Evolutionary conservation across 2,329 filamentous ascomycete species (phyloP).

Genomic region (Dothiorella sarmentorum): DNA sequence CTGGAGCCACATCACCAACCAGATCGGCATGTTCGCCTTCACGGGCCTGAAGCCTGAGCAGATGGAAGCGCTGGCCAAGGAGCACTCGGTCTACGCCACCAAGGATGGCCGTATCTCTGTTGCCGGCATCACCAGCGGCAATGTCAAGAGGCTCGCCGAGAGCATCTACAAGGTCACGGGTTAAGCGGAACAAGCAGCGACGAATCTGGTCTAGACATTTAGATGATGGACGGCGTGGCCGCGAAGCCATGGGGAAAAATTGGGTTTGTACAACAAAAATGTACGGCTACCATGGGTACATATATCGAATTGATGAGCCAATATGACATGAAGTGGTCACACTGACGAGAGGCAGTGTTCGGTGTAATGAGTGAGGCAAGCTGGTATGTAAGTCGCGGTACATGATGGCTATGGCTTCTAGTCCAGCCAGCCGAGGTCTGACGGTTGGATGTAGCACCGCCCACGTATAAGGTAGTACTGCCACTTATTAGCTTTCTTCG

Average conservation of each 20-base stretch:
- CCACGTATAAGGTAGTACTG: no score
- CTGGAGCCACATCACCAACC: conserved; percentile 96
- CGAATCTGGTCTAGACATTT: neutral
- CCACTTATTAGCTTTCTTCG: no score
- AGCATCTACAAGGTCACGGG: conserved; percentile 81
- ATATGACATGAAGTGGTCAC: no score
- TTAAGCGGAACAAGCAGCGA: conserved; percentile 26
- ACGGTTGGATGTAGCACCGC: no score
- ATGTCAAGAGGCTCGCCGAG: conserved; percentile 77
- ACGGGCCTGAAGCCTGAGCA: conserved; percentile 87
- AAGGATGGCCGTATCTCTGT: conserved; percentile 86
- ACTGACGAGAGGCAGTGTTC: no score
- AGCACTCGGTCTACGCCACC: conserved; percentile 97
- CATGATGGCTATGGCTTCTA: no score
- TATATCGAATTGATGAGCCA: neutral
- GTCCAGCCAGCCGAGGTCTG: no score
- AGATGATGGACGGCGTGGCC: neutral
- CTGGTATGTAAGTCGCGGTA: neutral
- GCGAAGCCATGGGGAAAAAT: neutral
- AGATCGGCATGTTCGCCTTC: conserved; percentile 99
- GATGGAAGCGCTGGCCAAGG: conserved; percentile 87
- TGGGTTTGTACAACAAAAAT: conserved; percentile 13
- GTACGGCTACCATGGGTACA: conserved; percentile 9
- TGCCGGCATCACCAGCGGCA: conserved; percentile 75
- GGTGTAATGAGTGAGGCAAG: no score